phyloP scores from a whole-genome alignment of 2,329 filamentous ascomycete species.

The Trematosphaeria pertusa region DNA sequence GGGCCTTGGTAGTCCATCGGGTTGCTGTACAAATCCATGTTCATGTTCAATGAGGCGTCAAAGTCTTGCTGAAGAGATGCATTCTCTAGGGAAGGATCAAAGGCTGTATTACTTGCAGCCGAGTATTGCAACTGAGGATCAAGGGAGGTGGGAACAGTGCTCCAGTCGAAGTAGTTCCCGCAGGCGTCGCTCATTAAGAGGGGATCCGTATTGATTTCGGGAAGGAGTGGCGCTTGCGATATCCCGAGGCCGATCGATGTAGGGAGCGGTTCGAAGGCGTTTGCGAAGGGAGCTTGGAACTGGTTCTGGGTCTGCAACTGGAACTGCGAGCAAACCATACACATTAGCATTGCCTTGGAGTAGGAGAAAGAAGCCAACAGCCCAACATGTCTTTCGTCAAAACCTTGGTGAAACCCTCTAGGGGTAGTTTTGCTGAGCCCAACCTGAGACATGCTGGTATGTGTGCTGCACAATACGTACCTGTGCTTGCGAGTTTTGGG shows the following conservation, averaged over 20 bases:
- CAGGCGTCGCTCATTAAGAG: constrained; percentile 14
- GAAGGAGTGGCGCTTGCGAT: constrained; percentile 13
- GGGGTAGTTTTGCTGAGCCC: no score
- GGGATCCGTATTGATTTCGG: constrained; percentile 18
- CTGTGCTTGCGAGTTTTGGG: no score
- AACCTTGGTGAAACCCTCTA: no score
- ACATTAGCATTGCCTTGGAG: no score
- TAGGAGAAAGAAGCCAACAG: no score
- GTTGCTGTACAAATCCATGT: constrained; percentile 9
- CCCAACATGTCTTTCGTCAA: no score
- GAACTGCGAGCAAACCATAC: no score
- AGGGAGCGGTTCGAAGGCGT: constrained; percentile 13
- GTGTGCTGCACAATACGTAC: no score
- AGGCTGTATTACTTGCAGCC: not conserved
- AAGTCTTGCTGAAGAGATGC: constrained; percentile 4
- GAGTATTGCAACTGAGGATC: constrained; percentile 10
- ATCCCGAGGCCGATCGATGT: constrained; percentile 5
- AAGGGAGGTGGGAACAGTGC: not conserved
- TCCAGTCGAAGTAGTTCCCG: constrained; percentile 14
- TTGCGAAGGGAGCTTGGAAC: constrained; percentile 9
- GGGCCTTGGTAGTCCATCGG: constrained; percentile 11
- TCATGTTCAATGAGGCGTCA: not conserved
- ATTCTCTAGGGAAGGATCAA: not conserved
- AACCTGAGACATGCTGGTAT: no score
- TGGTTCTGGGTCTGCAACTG: not conserved